Evolutionary conservation across 2,329 filamentous ascomycete species (phyloP), one percentile per base, ranked within the genome.

Genomic region (Fusarium compactum): DNA sequence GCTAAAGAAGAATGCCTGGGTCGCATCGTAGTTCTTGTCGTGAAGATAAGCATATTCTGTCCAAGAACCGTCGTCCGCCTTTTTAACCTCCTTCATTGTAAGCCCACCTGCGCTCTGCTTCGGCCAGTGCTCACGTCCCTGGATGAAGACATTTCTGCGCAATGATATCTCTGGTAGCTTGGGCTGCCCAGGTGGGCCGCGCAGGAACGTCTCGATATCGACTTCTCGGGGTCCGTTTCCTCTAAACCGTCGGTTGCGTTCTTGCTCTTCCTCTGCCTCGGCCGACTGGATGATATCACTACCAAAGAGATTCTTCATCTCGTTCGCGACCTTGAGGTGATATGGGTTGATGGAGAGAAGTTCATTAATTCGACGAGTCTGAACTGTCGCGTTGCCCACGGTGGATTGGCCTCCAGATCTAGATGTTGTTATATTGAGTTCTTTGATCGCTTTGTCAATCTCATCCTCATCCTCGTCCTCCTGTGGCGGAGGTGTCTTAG

Each of bases 51-150:
- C 85, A 80, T 95, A 99, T 76, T 94, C 89, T 3, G 76, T 79
- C 69, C 90, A 86, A 9, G 87, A 87, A 8, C 90, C 91, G 73
- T 82, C 78, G 2, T 75, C 67, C 10, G 75, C 76, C 64, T 82
- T 81, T 47, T 79, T 79, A 18, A 87, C 60, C 66, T 83, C 82
- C 73, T 91, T 89, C 95, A 99, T 97, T 11, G 90, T 90, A 58
- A 99, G 83, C 0, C 96, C 96, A 18, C 92, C 93, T 34, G 92
- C 90, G 2, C 93, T 89, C 54, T 90, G 90, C 32, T 89, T 86
- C 6, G 94, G 95, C 95, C 95, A 98, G 53, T 92, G 89, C 69
- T 96, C 93, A 76, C 94, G 95, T 50, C 93, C 93, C 72, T 94
- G 92, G 64, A 97, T 89, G 76, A 97, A 95, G 15, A 93, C 86